These are phyloP conservation scores for Lichtheimia ramosa DNA, from an alignment of 371 early-diverging fungal genomes.

Conservation along the genomic window DNA sequence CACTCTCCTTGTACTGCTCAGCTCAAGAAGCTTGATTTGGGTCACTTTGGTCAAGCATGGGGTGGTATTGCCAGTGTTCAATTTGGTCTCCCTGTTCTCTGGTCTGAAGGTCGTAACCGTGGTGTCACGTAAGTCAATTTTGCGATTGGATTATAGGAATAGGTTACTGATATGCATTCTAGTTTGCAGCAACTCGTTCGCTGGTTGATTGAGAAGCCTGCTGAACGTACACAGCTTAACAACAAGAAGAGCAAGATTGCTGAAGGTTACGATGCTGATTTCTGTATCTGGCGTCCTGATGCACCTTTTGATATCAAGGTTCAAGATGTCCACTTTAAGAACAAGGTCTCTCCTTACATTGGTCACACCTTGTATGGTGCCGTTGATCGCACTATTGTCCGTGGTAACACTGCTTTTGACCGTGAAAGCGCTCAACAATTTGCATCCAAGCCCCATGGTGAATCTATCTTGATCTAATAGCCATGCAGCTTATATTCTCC, in stretches of 20 bases:
- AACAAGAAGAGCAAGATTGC: slow-evolving; percentile 70
- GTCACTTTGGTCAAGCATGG: slow-evolving; percentile 82
- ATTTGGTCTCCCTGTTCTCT: slow-evolving; percentile 76
- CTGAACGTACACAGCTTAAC: slow-evolving; percentile 59
- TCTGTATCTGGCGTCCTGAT: slow-evolving; percentile 79
- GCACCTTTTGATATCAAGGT: slow-evolving; percentile 52
- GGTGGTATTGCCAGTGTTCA: slow-evolving; percentile 86
- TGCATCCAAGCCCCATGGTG: slow-evolving; percentile 20
- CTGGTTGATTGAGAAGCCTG: slow-evolving; percentile 70
- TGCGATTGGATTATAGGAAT: no score
- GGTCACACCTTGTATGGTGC: slow-evolving; percentile 62
- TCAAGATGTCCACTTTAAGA: slow-evolving; percentile 74
- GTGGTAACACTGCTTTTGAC: slow-evolving; percentile 65
- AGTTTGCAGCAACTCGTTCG: slow-evolving; percentile 63
- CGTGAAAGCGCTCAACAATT: slow-evolving; percentile 13
- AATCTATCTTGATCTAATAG: slow-evolving; percentile 16
- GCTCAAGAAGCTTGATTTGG: slow-evolving; percentile 66
- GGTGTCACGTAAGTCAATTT: slow-evolving; percentile 41
- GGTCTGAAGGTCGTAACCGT: slow-evolving; percentile 76
- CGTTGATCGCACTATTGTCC: slow-evolving; percentile 74
- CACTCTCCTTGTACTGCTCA: slow-evolving; percentile 84
- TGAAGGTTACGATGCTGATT: slow-evolving; percentile 73
- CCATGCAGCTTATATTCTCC: neutral
- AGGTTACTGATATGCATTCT: neutral
- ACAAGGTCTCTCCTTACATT: slow-evolving; percentile 80